Percentiles rank a stretch among this genome's conserved stretches.
Evolutionary conservation across 805 yeast genomes (phyloP).

Genomic region (Starmerella asiatica): DNA sequence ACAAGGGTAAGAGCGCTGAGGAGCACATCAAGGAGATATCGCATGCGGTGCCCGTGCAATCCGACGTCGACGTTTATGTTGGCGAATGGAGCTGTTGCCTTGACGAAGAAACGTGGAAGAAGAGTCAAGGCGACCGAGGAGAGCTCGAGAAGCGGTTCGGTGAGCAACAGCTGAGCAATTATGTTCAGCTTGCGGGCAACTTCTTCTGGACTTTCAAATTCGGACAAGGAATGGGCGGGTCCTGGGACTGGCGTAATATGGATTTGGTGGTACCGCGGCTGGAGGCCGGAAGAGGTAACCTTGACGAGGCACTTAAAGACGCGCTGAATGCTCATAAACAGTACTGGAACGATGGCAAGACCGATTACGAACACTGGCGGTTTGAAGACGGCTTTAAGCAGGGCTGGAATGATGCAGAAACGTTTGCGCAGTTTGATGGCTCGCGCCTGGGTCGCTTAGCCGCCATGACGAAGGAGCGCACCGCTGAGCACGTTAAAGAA

Average conservation of each 20-base stretch:
- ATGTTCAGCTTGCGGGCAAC: slow-evolving; percentile 46
- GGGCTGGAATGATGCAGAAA: slow-evolving; percentile 62
- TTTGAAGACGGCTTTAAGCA: slow-evolving; percentile 63
- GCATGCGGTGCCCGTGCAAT: slow-evolving; percentile 10
- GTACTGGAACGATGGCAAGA: slow-evolving; percentile 60
- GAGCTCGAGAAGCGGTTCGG: slow-evolving; percentile 53
- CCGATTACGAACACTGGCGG: slow-evolving; percentile 66
- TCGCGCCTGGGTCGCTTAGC: slow-evolving; percentile 60
- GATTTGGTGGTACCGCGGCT: slow-evolving; percentile 8
- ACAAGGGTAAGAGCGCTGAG: slow-evolving; percentile 50
- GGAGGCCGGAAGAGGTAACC: slow-evolving; percentile 8
- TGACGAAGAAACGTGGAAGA: slow-evolving; percentile 63
- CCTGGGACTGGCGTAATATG: slow-evolving; percentile 87
- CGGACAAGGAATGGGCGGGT: slow-evolving; percentile 83
- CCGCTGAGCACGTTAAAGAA: slow-evolving; percentile 41
- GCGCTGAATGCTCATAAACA: slow-evolving; percentile 37
- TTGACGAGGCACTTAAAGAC: slow-evolving; percentile 25
- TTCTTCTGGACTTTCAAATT: slow-evolving; percentile 90
- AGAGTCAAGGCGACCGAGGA: slow-evolving; percentile 35
- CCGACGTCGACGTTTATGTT: slow-evolving; percentile 51
- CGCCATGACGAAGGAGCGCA: slow-evolving; percentile 56
- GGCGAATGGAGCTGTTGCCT: slow-evolving; percentile 89
- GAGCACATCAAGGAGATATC: slow-evolving; percentile 37
- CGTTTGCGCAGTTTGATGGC: slow-evolving; percentile 54
- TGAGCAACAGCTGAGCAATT: slow-evolving; percentile 35